These are phyloP conservation scores for Kazachstania sp. DNA, from an alignment of 1,139 yeast genomes.

Conservation along the genomic window DNA sequence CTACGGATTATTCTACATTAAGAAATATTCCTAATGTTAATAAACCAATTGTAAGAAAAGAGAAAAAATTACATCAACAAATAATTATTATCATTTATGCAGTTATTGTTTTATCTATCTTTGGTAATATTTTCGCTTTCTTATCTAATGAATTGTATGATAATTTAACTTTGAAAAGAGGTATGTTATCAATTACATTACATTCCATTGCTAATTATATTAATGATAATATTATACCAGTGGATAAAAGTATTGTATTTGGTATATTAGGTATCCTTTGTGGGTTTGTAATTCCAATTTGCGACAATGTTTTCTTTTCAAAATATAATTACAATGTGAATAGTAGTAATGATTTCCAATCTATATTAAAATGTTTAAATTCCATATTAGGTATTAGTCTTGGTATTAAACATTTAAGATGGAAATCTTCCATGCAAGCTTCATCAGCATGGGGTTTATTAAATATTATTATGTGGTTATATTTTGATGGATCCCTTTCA, in stretches of 20 bases:
- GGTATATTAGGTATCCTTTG: slow-evolving; percentile 51
- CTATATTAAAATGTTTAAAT: slow-evolving; percentile 51
- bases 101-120: slow-evolving; percentile 4
- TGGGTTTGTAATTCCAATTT: slow-evolving; percentile 33
- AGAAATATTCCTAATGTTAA: neutral
- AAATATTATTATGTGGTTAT: slow-evolving; percentile 70
- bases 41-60: neutral
- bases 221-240: slow-evolving; percentile 11
- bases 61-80: neutral
- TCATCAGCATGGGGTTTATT: slow-evolving; percentile 63
- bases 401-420: slow-evolving; percentile 67
- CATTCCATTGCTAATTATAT: slow-evolving; percentile 17
- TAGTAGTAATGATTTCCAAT: slow-evolving; percentile 25
- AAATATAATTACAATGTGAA: neutral
- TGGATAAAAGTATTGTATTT: slow-evolving; percentile 32
- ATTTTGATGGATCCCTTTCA: slow-evolving; percentile 62
- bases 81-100: slow-evolving; percentile 3
- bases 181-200: slow-evolving; percentile 11
- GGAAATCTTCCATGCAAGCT: slow-evolving; percentile 69
- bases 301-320: neutral
- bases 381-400: slow-evolving; percentile 79
- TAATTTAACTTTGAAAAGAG: slow-evolving; percentile 7
- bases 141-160: slow-evolving; percentile 9
- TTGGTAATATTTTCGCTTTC: slow-evolving; percentile 9
- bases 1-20: slow-evolving; percentile 14